Evolutionary conservation across 2,329 filamentous ascomycete genomes (phyloP).

Genomic region (Aspergillus jensenii): DNA sequence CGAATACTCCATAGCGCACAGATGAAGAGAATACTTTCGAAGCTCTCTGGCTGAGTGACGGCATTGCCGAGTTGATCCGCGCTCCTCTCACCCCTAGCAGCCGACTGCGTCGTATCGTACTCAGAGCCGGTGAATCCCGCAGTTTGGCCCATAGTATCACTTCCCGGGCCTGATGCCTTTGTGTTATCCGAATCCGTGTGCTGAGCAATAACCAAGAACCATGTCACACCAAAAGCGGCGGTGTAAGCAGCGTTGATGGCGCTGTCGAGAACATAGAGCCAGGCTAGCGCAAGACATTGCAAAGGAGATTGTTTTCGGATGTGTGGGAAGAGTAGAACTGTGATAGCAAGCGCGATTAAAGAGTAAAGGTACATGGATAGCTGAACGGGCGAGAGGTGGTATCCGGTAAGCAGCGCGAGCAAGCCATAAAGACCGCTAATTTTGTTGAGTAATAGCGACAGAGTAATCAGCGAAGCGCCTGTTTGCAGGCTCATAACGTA

Average conservation of each 20-base stretch:
- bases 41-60: slow-evolving; percentile 64
- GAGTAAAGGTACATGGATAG: slow-evolving; percentile 92
- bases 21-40: slow-evolving; percentile 77
- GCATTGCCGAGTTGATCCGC: slow-evolving; percentile 59
- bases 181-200: slow-evolving; percentile 53
- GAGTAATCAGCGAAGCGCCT: slow-evolving; percentile 78
- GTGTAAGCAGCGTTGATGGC: slow-evolving; percentile 81
- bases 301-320: slow-evolving; percentile 77
- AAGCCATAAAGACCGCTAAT: slow-evolving; percentile 87
- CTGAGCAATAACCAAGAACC: slow-evolving; percentile 75
- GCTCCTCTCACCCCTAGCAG: slow-evolving; percentile 42
- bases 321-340: slow-evolving; percentile 72
- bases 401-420: slow-evolving; percentile 84
- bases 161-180: slow-evolving; percentile 49
- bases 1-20: slow-evolving; percentile 71
- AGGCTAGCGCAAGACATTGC: slow-evolving; percentile 77
- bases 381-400: slow-evolving; percentile 77
- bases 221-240: slow-evolving; percentile 74
- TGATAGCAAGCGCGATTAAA: slow-evolving; percentile 65
- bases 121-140: slow-evolving; percentile 66
- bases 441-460: slow-evolving; percentile 87
- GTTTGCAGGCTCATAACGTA: slow-evolving; percentile 83
- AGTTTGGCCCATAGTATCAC: slow-evolving; percentile 59
- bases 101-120: slow-evolving; percentile 59
- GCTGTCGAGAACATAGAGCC: slow-evolving; percentile 81